Base-by-base conservation (phyloP, 2,329 filamentous ascomycete species). In the Penicillium oxalicum region DNA sequence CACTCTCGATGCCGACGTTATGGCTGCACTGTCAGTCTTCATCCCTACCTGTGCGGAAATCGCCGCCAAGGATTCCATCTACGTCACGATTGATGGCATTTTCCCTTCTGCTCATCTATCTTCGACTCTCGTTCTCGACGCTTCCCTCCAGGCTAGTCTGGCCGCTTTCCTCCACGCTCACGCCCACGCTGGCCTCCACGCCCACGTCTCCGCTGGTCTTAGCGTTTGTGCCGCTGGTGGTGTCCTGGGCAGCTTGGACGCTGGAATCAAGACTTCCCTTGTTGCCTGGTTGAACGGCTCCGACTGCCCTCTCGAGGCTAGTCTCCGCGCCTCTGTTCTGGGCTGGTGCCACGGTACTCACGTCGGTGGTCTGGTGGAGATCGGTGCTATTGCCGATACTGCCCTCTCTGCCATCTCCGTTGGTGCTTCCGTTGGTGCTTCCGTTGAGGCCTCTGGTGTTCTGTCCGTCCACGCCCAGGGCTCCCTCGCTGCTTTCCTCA, bases 31-130 rank as follows among this genome's bases (percentile, higher is more conserved):
- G 24, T 52, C 63, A n/a, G 52, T 68, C 40, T 67, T 65, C 53
- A 57, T 67, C 44, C 67, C 67, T 39, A 56, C 55, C 24, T 63
- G 58, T 42, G 61, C 65, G 34, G 57, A 62, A 25, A 58, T 68
- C 40, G 66, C 67, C 43, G 66, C 67, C 43, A 59, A 68, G 58
- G 65, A 61, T 36, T 59, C 62, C n/a, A 59, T 70, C 44, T 62
- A 58, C 44, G 66, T 69, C 37, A 67, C 61, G 38, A 32, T 69
- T 18, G 65, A 69, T 12, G 67, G 67, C 63, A 67, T 70, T 50
- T 62, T 67, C 45, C 45, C 52, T 24, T 46, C 61, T 13, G 44
- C 60, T 42, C 57, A 61, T 13, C 54, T 65, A 9, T 58, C 54
- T 26, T 53, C 56, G n/a, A 57, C 58, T 38, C 61, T 68, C 18